Percentiles rank a stretch among this genome's conserved stretches.
These are phyloP conservation scores for Schizochytrium sp. DNA, from an alignment of 108 stramenopile genomes.

Conservation along the genomic window DNA sequence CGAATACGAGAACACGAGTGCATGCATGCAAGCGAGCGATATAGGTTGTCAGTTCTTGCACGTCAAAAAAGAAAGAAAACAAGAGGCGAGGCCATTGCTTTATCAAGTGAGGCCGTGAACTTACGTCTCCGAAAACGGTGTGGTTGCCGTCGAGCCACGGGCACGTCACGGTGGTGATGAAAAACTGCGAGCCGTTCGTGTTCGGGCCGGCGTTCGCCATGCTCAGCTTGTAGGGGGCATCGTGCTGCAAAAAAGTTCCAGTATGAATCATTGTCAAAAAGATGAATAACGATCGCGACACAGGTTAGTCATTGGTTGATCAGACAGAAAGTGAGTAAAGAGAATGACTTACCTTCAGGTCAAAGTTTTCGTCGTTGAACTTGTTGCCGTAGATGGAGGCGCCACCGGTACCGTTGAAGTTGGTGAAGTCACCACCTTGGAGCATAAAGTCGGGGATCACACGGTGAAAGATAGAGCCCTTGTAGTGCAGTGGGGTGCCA, in stretches of 20 bases:
- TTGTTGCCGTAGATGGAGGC: conserved; percentile 73
- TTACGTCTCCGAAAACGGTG: conserved; percentile 80
- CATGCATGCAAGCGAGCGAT: background rate
- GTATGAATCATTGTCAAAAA: background rate
- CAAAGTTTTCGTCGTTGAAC: conserved; percentile 81
- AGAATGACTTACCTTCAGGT: conserved; percentile 28
- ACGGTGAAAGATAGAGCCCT: conserved; percentile 73
- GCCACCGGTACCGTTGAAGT: conserved; percentile 76
- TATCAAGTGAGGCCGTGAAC: conserved; percentile 86
- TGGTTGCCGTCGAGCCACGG: conserved; percentile 93
- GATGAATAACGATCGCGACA: background rate
- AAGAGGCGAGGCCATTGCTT: background rate
- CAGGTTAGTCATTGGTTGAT: background rate
- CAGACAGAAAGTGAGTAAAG: background rate
- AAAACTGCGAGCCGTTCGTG: conserved; percentile 90
- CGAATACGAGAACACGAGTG: background rate
- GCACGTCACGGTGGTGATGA: conserved; percentile 83
- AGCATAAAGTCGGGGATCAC: conserved; percentile 86
- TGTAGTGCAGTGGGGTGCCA: conserved; percentile 56
- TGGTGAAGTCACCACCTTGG: conserved; percentile 86
- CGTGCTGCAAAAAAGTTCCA: conserved; percentile 43
- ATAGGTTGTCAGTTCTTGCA: background rate
- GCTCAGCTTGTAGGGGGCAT: conserved; percentile 66
- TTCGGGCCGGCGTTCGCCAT: conserved; percentile 90
- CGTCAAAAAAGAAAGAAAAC: no score